These are phyloP conservation scores for Aspergillus niger DNA, from an alignment of 2,329 filamentous ascomycete genomes.

Conservation along the genomic window DNA sequence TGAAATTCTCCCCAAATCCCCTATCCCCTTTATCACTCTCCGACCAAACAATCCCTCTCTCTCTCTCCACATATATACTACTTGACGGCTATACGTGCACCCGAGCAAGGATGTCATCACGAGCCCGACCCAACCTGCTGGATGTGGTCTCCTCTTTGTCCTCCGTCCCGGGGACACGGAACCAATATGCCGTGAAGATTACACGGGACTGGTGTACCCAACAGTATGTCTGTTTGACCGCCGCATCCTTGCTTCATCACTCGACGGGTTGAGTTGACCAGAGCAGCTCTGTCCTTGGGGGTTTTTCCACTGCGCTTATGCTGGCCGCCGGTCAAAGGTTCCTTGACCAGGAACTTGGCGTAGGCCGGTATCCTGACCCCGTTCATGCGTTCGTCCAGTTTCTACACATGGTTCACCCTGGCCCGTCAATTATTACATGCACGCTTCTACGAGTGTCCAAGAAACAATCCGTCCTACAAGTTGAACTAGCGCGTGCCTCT, in stretches of 20 bases:
- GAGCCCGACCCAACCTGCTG: conserved; percentile 10
- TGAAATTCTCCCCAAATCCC: background rate
- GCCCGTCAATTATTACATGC: conserved; percentile 19
- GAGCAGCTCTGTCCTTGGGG: conserved; percentile 26
- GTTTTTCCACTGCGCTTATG: conserved; percentile 23
- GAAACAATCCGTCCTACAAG: conserved; percentile 23
- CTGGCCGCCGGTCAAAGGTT: conserved; percentile 21
- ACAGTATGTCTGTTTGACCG: conserved; percentile 20
- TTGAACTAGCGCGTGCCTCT: conserved; percentile 12
- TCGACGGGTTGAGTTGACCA: conserved; percentile 12
- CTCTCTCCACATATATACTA: no score
- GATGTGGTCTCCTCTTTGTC: conserved; percentile 20
- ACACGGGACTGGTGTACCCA: conserved; percentile 26
- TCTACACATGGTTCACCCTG: conserved; percentile 21
- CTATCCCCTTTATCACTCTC: background rate
- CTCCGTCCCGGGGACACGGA: conserved; percentile 12
- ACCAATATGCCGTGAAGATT: conserved; percentile 19
- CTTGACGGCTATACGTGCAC: background rate
- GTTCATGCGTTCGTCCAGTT: conserved; percentile 27
- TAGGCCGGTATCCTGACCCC: conserved; percentile 19
- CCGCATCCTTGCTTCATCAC: background rate
- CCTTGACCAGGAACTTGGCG: conserved; percentile 14
- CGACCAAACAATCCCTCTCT: background rate
- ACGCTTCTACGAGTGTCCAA: conserved; percentile 18
- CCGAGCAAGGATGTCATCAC: conserved; percentile 11